Evolutionary conservation across 2,329 filamentous ascomycete genomes (phyloP), one percentile per base, ranked within the genome.

Genomic region (Nothomitra cinnamomea): DNA sequence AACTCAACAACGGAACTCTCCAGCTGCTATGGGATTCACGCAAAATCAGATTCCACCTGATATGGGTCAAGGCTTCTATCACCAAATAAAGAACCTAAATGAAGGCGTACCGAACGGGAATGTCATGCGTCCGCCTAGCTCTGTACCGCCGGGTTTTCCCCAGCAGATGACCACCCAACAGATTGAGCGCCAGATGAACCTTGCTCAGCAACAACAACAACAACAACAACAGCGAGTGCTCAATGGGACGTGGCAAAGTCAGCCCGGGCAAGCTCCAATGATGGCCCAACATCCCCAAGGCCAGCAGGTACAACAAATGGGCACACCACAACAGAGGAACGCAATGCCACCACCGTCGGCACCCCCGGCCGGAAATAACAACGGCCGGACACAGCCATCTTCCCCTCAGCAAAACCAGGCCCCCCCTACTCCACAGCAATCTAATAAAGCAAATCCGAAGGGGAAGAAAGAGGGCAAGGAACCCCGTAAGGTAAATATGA

Each of bases 351-450:
- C 72, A 28, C 72, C 72, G 40, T 69, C 71, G 57, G 69, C 67
- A 50, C 71, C 70, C 7, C 65, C 69, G 2, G 62, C 63, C 40
- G 62, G 62, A 21, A 68, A 64, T 51, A 61, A 63, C 55, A 68
- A 64, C 54, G 62, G 35, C 22, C 67, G 70, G 32, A 62, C 64
- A 22, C 67, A 68, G 57, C 66, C 68, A 15, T 62, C 65, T 21
- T 73, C 72, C 53, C 71, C 71, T 50, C 65, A 70, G 54, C 66
- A 66, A n/a, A 64, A 62, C 43, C 66, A 69, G 54, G 76, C 77
- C 19, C 78, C 79, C 15, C 78, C 79, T 4, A 82, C 79, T 4
- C 79, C 79, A 1, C 77, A 74, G 56, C 77, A 79, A 62, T 61
- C 67, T n/a, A 75, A 73, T 61, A 82, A 77, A 71, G 61, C 70